Base-by-base conservation (phyloP, 1,139 yeast genomes). In the Yamadazyma sp. region DNA sequence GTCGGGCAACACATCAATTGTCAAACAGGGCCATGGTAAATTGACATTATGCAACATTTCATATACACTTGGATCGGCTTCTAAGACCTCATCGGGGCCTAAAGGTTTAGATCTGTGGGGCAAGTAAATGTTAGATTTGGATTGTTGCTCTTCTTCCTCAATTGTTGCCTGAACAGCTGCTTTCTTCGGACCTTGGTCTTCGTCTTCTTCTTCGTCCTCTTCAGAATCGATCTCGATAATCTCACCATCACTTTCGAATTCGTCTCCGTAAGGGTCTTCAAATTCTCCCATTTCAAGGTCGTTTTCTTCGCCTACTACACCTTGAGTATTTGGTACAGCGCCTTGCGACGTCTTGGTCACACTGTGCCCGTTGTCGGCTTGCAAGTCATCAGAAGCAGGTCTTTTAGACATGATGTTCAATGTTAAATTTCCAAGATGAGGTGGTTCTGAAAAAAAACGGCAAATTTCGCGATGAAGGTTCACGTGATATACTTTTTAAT, bases 21-120 rank as follows among this genome's bases (percentile, higher is more conserved):
- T 87, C 56, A 92, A 70, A 64, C 97, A 89, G 15, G 99, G 97
- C 97, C 98, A 92, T 53, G 96, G 95, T 60, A 92, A 70, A 59
- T 86, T 87, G 45, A 92, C 87, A 54, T 87, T 87, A 64, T 92
- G 99, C 43, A 92, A 71, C 97, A 92, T 90, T 55, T 92, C 96
- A 59, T 94, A 92, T 4, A 92, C 96, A 12, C 92, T 73, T 39
- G 96, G 96, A 64, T 92, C 98, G 1, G 98, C 96, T 64, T 92
- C 97, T 58, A 92, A 73, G 8, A 86, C 95, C 67, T 92, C 98
- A 65, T 89, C 95, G 2, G 96, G 95, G 1, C 96, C 97, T 48
- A 92, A 71, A 5, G 96, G 96, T 52, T 80, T 82, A 22, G 94
- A 84, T 63, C 80, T 76, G 58, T 89, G 95, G 18, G 97, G 97